Evolutionary conservation across 192 early-diverging fungal species (phyloP).

Genomic region (Podila minutissima): DNA sequence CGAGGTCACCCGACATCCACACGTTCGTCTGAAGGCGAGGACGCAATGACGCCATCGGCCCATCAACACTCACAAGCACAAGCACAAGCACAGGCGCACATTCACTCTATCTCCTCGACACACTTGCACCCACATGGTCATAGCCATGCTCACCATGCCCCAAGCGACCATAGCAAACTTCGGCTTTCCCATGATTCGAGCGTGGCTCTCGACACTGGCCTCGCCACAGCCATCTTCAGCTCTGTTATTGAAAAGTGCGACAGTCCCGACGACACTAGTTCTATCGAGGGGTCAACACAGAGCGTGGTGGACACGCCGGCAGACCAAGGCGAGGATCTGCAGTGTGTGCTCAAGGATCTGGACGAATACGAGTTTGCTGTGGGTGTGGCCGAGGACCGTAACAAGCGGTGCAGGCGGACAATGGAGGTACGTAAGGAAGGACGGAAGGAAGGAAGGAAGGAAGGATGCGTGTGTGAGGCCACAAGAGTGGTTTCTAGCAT

Average conservation of each 20-base stretch:
- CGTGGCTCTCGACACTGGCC: neutral
- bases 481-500: neutral
- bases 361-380: constrained; percentile 54
- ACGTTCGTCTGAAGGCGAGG: neutral
- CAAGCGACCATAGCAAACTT: neutral
- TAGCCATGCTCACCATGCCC: neutral
- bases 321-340: constrained; percentile 6
- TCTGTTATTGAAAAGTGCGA: constrained; percentile 44
- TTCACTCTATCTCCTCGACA: neutral
- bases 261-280: constrained; percentile 45
- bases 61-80: neutral
- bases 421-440: constrained; percentile 77
- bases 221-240: constrained; percentile 25
- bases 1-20: neutral
- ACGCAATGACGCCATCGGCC: too few relatives aligned
- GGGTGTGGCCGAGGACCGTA: constrained; percentile 87
- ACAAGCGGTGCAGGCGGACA: constrained; percentile 89
- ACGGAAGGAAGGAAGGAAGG: neutral
- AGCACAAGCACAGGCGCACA: neutral
- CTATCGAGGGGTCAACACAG: constrained; percentile 35
- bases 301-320: constrained; percentile 12
- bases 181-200: neutral
- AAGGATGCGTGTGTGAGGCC: neutral
- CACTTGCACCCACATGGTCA: neutral
- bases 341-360: constrained; percentile 41